These are phyloP conservation scores for Onygena corvina DNA, from an alignment of 2,329 filamentous ascomycete genomes.

Conservation along the genomic window DNA sequence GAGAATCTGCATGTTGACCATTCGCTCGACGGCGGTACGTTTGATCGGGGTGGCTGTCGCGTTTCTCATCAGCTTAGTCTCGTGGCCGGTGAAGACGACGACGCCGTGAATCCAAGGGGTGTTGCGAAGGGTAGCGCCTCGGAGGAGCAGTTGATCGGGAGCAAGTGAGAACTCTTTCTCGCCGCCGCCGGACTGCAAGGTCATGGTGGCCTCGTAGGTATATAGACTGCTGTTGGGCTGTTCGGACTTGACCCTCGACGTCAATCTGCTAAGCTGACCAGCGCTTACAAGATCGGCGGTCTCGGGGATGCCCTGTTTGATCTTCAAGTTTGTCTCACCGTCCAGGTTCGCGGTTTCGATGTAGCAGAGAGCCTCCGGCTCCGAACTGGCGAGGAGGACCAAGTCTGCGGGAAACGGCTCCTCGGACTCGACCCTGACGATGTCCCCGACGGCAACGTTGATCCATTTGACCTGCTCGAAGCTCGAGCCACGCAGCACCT, in stretches of 20 bases:
- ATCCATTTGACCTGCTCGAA: conserved; percentile 91
- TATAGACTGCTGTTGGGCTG: conserved; percentile 98
- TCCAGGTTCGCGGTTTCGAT: conserved; percentile 98
- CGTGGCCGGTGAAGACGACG: conserved; percentile 93
- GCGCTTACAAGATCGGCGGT: conserved; percentile 79
- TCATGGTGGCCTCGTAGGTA: conserved; percentile 93
- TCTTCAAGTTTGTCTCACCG: conserved; percentile 95
- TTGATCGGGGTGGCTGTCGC: conserved; percentile 96
- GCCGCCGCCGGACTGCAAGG: conserved; percentile 75
- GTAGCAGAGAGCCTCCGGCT: conserved; percentile 94
- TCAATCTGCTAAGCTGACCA: conserved; percentile 70
- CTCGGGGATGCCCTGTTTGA: conserved; percentile 93
- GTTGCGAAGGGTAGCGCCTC: conserved; percentile 87
- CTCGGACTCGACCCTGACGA: conserved; percentile 85
- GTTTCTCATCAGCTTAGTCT: conserved; percentile 98
- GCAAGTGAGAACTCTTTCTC: conserved; percentile 85
- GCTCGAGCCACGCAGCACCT: conserved; percentile 65
- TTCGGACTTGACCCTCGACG: conserved; percentile 80
- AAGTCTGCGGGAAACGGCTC: conserved; percentile 90
- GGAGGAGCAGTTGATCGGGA: conserved; percentile 67
- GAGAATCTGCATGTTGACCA: conserved; percentile 87
- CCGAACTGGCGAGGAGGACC: conserved; percentile 83
- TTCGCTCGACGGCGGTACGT: conserved; percentile 84
- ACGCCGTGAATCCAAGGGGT: conserved; percentile 95
- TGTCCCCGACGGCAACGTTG: conserved; percentile 82